A percentile compares a stretch with the other conserved stretches of the same genome.
These are phyloP conservation scores for Oenanthe javanica DNA, from an alignment of 140 eudicot genomes.

Conservation along the genomic window DNA sequence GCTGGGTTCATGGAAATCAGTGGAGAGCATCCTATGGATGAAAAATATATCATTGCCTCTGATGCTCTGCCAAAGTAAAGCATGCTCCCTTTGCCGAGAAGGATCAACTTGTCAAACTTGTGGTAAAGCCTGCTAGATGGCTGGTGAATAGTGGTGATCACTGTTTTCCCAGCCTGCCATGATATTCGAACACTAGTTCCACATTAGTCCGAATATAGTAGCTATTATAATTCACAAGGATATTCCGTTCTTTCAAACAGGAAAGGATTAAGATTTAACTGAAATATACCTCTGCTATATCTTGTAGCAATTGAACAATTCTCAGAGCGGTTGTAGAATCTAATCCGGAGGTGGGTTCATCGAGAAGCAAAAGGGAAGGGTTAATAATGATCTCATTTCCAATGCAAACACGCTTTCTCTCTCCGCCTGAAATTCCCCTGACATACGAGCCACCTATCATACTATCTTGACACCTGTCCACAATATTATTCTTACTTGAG, in stretches of 20 bases:
- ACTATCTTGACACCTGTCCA: conserved; percentile 35
- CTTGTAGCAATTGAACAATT: conserved; percentile 27
- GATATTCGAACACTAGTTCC: background rate
- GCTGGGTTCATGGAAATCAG: conserved; percentile 45
- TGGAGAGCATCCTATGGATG: conserved; percentile 43
- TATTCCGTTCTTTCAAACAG: background rate
- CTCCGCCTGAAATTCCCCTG: conserved; percentile 47
- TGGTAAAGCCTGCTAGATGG: conserved; percentile 51
- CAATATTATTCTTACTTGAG: background rate
- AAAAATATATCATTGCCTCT: conserved; percentile 37
- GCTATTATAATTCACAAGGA: background rate
- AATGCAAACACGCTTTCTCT: conserved; percentile 38
- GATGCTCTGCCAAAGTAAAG: conserved; percentile 42
- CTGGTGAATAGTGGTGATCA: conserved; percentile 45
- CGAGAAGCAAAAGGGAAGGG: conserved; percentile 40
- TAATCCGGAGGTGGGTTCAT: conserved; percentile 48
- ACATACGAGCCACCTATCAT: conserved; percentile 35
- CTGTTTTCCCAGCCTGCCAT: conserved; percentile 36
- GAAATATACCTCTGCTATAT: conserved; percentile 28
- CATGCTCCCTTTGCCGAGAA: conserved; percentile 43
- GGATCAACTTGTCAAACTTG: conserved; percentile 40
- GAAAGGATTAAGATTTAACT: background rate
- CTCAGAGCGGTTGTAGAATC: conserved; percentile 40
- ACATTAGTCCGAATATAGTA: background rate
- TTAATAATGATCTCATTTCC: conserved; percentile 39